Base-by-base conservation (phyloP, 192 early-diverging fungal genomes). In the Thamnidium elegans region DNA sequence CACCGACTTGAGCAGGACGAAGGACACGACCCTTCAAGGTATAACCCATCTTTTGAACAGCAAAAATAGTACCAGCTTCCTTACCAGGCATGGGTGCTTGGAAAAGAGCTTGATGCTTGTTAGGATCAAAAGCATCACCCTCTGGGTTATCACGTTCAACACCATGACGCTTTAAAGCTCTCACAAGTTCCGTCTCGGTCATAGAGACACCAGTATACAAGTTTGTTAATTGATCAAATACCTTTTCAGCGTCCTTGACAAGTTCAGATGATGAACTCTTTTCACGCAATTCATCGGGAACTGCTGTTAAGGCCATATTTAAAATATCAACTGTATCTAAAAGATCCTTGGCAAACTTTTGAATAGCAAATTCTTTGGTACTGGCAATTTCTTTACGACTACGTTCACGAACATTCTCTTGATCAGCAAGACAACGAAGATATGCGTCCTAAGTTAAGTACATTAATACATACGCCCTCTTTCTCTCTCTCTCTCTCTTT, bases 341-440 rank as follows among this genome's bases (percentile, higher is more conserved):
- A 32, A 99, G 78, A 68, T 99, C 96, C 78, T 95, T 97, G 70
- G 95, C 96, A 72, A 99, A 99, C 82, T 96, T 96, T 78, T 93
- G 93, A 68, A 99, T 94, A 1, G 98, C 92, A 79, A 88, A 99
- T 8, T 86, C 77, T 48, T 90, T 85, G 53, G 88, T 85, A 36
- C 85, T 82, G 20, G 89, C 86, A 11, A 95, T 79, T 73, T 99
- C 98, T 63, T 83, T 86, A 68, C 89, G 87, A 42, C 91, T 89
- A 42, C 96, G 88, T 61, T 86, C 85, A 36, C 96, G 92, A 26
- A 98, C 74, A 81, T 99, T 99, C 79, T 99, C 98, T 71, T 89
- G 85, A 51, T 99, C 98, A 17, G 98, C 98, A 30, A 99, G 83
- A 51, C 90, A 87, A 60, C 95, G 89, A 66, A 94, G 79, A 74